Conservation (phyloP, 2,329 filamentous ascomycete genomes). For the Aspergillus brunneoviolaceus region DNA sequence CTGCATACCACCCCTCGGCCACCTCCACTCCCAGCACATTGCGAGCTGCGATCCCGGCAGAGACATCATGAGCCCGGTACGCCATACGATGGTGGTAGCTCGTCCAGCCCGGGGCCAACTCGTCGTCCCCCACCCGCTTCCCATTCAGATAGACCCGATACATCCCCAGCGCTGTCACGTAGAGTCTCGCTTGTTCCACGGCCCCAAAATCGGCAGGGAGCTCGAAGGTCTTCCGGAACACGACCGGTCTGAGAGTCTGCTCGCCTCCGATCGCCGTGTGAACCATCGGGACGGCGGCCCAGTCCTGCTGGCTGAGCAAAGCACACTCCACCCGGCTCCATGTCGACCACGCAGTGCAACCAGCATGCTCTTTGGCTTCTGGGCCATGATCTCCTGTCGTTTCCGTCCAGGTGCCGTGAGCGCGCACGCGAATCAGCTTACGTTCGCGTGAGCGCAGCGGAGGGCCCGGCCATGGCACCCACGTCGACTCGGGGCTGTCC, state of each 20-base stretch:
- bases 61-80: conserved; percentile 56
- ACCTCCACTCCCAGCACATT: conserved; percentile 46
- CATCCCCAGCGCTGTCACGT: conserved; percentile 49
- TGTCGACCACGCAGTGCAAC: not conserved
- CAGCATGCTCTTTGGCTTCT: not conserved
- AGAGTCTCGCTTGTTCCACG: conserved; percentile 34
- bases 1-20: conserved; percentile 52
- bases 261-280: not conserved
- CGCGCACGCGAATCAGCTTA: not conserved
- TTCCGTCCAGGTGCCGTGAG: not conserved
- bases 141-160: conserved; percentile 53
- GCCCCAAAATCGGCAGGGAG: not conserved
- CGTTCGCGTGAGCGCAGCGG: not conserved
- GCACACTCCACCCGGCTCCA: not conserved
- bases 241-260: not conserved
- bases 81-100: conserved; percentile 50
- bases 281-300: not conserved
- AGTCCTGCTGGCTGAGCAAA: not conserved
- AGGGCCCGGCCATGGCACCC: not conserved
- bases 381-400: not conserved
- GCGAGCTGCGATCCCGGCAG: conserved; percentile 36
- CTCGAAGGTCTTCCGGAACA: not conserved
- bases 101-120: conserved; percentile 52
- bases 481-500: not conserved
- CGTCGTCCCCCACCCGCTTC: conserved; percentile 40